A percentile compares a stretch with the other conserved stretches of the same genome.
Conservation (phyloP, 2,329 filamentous ascomycete species). For the Exophiala oligosperma region DNA sequence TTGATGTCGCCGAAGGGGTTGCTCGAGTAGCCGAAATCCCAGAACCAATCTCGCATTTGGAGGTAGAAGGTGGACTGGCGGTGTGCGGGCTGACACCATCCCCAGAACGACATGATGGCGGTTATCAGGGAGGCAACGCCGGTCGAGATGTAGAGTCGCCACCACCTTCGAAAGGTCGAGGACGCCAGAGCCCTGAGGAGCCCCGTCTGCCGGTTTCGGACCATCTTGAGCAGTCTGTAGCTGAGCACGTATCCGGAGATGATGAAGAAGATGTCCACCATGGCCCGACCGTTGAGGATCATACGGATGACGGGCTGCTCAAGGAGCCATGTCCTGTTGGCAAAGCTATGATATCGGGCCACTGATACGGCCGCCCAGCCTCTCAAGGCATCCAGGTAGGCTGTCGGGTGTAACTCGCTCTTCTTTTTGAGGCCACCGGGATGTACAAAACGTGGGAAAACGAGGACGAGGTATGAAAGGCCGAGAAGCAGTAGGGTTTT, state of each 20-base stretch:
- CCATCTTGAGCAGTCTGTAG: conserved; percentile 37
- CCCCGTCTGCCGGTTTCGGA: conserved; percentile 13
- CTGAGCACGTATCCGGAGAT: conserved; percentile 50
- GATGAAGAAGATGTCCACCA: conserved; percentile 49
- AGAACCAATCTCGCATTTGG: conserved; percentile 24
- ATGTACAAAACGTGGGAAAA: conserved; percentile 13
- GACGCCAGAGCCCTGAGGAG: conserved; percentile 29
- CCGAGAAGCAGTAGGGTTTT: conserved; percentile 3
- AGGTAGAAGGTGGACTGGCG: conserved; percentile 4
- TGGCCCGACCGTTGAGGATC: conserved; percentile 24
- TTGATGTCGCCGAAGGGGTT: conserved; percentile 20
- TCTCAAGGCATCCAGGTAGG: conserved; percentile 32
- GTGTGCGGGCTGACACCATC: conserved; percentile 13
- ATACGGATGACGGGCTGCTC: conserved; percentile 15
- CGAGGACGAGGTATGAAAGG: conserved; percentile 4
- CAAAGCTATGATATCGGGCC: conserved; percentile 16
- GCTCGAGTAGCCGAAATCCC: conserved; percentile 15
- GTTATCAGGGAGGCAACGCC: conserved; percentile 12
- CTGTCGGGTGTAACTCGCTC: conserved; percentile 25
- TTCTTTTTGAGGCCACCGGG: conserved; percentile 6
- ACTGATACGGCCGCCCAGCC: conserved; percentile 30
- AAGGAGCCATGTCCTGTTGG: conserved; percentile 18
- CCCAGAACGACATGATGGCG: conserved; percentile 5
- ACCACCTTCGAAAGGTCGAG: conserved; percentile 42
- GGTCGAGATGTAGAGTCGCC: conserved; percentile 35